phyloP scores from a whole-genome alignment of 2,329 filamentous ascomycete species.

The Plectosphaerella cucumerina region DNA sequence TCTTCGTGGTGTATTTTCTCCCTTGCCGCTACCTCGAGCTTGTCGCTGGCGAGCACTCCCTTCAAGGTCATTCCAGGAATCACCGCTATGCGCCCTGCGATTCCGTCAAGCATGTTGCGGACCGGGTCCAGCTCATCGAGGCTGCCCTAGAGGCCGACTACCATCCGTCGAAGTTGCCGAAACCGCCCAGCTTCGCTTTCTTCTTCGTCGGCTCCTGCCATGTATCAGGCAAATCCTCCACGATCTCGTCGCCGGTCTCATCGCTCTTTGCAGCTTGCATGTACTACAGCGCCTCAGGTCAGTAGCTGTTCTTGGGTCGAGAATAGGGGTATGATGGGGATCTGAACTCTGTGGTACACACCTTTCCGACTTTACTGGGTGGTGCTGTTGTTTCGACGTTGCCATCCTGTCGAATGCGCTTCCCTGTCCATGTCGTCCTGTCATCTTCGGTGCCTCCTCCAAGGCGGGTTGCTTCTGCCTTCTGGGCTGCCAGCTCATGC shows the following conservation, averaged over 20 bases:
- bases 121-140: too few relatives aligned
- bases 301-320: too few relatives aligned
- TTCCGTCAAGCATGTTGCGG: too few relatives aligned
- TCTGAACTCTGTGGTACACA: too few relatives aligned
- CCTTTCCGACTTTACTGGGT: slow-evolving; percentile 60
- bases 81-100: too few relatives aligned
- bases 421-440: slow-evolving; percentile 92
- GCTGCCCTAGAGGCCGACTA: too few relatives aligned
- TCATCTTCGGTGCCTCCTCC: slow-evolving; percentile 81
- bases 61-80: too few relatives aligned
- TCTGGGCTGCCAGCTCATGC: slow-evolving; percentile 52
- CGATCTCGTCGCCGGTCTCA: background rate
- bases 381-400: slow-evolving; percentile 43
- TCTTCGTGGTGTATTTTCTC: too few relatives aligned
- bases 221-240: slow-evolving; percentile 54
- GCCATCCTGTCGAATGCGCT: slow-evolving; percentile 70
- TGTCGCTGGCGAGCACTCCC: too few relatives aligned
- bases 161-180: slow-evolving; percentile 95
- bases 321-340: too few relatives aligned
- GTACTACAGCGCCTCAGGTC: slow-evolving; percentile 43
- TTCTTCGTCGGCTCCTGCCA: slow-evolving; percentile 74
- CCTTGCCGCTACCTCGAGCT: too few relatives aligned
- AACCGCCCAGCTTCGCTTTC: slow-evolving; percentile 74
- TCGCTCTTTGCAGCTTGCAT: slow-evolving; percentile 36
- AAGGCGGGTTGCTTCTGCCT: slow-evolving; percentile 57